phyloP scores from a whole-genome alignment of 208 protist species.

The Leishmania gerbilli region DNA sequence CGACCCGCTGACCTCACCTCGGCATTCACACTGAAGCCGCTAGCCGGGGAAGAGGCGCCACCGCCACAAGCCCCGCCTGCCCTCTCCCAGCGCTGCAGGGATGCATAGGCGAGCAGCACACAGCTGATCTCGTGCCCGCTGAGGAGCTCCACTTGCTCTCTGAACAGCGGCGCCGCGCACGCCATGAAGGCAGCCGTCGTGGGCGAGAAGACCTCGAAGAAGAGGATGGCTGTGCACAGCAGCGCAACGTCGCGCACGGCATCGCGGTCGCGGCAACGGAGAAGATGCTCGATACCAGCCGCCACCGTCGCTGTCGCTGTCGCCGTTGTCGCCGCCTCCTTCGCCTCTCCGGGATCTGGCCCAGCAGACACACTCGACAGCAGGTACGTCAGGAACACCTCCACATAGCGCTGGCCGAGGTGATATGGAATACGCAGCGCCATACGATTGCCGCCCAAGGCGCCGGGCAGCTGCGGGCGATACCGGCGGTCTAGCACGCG shows the following conservation, averaged over 20 bases:
- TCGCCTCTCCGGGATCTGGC: background rate
- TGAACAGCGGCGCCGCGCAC: conserved; percentile 46
- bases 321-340: background rate
- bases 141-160: conserved; percentile 42
- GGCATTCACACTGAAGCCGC: background rate
- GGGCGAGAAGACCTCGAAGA: conserved; percentile 58
- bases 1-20: background rate
- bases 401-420: conserved; percentile 52
- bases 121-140: conserved; percentile 56
- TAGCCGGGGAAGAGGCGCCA: background rate
- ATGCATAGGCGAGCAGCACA: conserved; percentile 68
- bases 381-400: conserved; percentile 13
- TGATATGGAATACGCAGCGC: conserved; percentile 57
- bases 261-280: conserved; percentile 11
- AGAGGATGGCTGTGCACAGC: conserved; percentile 64
- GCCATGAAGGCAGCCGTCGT: conserved; percentile 52
- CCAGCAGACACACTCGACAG: conserved; percentile 2
- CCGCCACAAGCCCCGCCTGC: background rate
- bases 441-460: conserved; percentile 21
- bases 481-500: conserved; percentile 10
- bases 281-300: background rate
- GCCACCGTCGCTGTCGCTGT: background rate
- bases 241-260: conserved; percentile 49
- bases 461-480: conserved; percentile 14
- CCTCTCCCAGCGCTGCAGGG: conserved; percentile 40